Evolutionary conservation across 306 rosid species (phyloP), one percentile per base, ranked within the genome.

Genomic region (Coriaria nepalensis): DNA sequence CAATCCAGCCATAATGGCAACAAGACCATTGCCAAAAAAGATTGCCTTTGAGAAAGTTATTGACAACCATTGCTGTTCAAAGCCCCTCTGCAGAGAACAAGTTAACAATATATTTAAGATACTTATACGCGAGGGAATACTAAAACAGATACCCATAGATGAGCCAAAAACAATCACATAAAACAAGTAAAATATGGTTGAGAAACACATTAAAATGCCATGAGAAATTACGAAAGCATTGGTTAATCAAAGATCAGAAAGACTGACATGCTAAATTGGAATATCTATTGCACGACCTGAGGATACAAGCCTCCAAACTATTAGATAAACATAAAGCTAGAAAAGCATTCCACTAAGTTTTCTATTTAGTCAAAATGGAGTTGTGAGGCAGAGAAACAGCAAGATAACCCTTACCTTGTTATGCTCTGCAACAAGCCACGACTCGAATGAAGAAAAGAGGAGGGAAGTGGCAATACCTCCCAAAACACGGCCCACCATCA

Each of bases 391-490:
- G 20, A 59, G 42, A 10, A 15, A 20, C 29, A 20, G 29, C 3
- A 20, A 1, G 3, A 3, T 3, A 20, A 20, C 29, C 29, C 71
- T 53, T 65, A 83, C 99, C 98, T 90, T 92, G 69, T 79, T 82
- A 75, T 85, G 96, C 63, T 92, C 96, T 15, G 96, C 98, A 52
- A 92, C 96, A 59, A 92, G 98, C 98, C 96, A 92, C 2, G 98
- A 92, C 65, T 92, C 98, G 49, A 92, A 92, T 43, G 98, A 74
- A 49, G 98, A 92, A 73, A 86, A 92, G 29, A 92, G 80, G 11
- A 92, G 82, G 20, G 98, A 92, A 59, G 98, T 92, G 37, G 94
- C 94, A 61, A 85, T 79, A 52, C 98, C 98, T 47, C 98, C 98
- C 86, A 85, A 74, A 46, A 92, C 49, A 35, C 98, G 98, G 45